Percentiles rank a stretch among this genome's conserved stretches.
Conservation (phyloP, 1,139 yeast genomes). For the Spathaspora sp. region DNA sequence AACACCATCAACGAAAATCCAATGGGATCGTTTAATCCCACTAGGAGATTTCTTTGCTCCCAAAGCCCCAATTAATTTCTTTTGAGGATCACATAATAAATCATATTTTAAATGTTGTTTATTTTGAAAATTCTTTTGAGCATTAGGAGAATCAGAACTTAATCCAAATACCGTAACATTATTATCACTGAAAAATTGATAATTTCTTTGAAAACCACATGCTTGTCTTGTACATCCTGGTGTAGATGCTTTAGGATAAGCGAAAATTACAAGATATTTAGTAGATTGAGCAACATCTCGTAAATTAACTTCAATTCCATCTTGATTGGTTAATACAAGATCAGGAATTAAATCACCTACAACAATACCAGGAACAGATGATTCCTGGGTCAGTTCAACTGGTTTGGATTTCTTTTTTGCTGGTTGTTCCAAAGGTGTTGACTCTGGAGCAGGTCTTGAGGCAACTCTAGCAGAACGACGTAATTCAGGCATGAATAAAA, state of each 20-base stretch:
- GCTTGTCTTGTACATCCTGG: conserved; percentile 97
- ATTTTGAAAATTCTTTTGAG: conserved; percentile 73
- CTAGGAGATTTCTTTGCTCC: conserved; percentile 84
- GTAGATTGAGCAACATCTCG: conserved; percentile 45
- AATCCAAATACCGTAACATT: conserved; percentile 61
- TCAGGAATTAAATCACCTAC: conserved; percentile 75
- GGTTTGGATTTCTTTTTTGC: conserved; percentile 23
- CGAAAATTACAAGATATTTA: conserved; percentile 60
- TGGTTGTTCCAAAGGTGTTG: conserved; percentile 16
- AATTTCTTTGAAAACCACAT: conserved; percentile 77
- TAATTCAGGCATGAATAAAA: conserved; percentile 41
- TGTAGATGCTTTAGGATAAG: conserved; percentile 91
- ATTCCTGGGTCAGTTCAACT: conserved; percentile 6
- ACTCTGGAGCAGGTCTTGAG: conserved; percentile 17
- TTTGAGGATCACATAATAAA: conserved; percentile 74
- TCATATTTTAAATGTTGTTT: conserved; percentile 75
- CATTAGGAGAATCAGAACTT: conserved; percentile 70
- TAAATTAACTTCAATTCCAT: conserved; percentile 57
- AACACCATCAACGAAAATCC: conserved; percentile 81
- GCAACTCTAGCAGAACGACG: conserved; percentile 56
- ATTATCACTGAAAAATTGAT: conserved; percentile 49
- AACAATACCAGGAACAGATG: conserved; percentile 35
- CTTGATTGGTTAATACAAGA: conserved; percentile 62
- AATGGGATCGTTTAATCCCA: conserved; percentile 84
- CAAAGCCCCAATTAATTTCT: conserved; percentile 63